Base-by-base conservation (phyloP, 176 grass and related monocot species). In the Oryza nivara region DNA sequence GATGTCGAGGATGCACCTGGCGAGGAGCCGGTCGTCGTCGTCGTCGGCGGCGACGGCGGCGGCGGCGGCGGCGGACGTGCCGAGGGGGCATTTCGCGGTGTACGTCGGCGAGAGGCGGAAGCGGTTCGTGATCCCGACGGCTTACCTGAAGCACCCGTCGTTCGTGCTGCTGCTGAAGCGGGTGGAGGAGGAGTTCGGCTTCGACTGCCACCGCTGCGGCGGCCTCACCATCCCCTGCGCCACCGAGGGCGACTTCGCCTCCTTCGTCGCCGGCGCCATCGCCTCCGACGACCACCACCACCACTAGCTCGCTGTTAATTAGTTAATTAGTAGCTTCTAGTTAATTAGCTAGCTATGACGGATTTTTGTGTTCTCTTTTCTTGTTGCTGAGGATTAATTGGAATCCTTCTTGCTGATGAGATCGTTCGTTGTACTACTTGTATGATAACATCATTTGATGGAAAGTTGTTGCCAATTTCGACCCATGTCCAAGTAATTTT, bases 181-280 rank as follows among this genome's bases (percentile, higher is more conserved):
- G 40, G 92, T 89, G 63, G 92, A 86, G 80, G 88, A 91, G 1
- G 88, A 93, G 80, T 93, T 88, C 76, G 88, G 88, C 52, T 91
- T 91, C 80, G 82, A 93, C 43, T 44, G 43, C 65, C 86, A 93
- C 80, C 85, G 72, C 1, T 19, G 80, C 22, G 85, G 86, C 47
- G 90, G 74, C 68, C 90, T 92, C 70, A 85, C 75, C 44, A 83
- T 92, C 84, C 90, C 90, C 8, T 87, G 87, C 47, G 72, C 72
- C 1, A 56, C 80, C 17, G 90, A 92, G 61, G 22, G 48, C 4
- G 70, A 89, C 67, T 90, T 92, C 19, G 58, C 63, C 6, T 23
- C 76, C 75, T 70, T 90, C 68, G 64, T 89, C 5, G 43, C 43
- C 43, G 82, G 44, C 1, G 47, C 2, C 84, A 35, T 41, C 40